Base-by-base conservation (phyloP, 768 basidiomycete genomes). In the Phaffia australis region DNA sequence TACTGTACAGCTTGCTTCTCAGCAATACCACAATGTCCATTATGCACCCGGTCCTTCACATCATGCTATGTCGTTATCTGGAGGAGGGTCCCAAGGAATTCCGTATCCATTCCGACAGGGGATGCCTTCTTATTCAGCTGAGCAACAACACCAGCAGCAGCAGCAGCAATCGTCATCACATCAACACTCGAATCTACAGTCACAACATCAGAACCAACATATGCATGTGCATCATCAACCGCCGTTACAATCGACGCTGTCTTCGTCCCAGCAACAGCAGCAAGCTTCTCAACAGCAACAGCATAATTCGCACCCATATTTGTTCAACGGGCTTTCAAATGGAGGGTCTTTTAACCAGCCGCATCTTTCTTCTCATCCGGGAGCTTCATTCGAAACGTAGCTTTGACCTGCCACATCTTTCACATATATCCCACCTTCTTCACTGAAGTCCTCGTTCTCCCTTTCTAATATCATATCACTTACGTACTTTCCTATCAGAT, bases 211-310 rank as follows among this genome's bases (percentile, higher is more conserved):
- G 56, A 19, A 57, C 14, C 56, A 57, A 18, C 56, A n/a, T 21
- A 25, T 29, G n/a, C 56, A 57, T 21, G 27, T 29, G 27, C 56
- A 57, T 29, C 23, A 57, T 29, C 60, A 62, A 35, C 60, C 30
- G 16, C 9, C 60, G 47, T 6, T 51, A 25, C n/a, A 50, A 63
- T 19, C 62, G 27, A 23, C 55, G 32, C 63, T 56, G 23, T 59
- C 60, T 57, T 59, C 59, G 50, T 50, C 35, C 29, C 64, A 51
- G 8, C 57, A 59, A 16, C 64, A 50, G 18, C 52, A 23, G 23
- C 60, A 52, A 14, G 48, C 66, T n/a, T 48, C 52, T 11, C 66
- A 54, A 19, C 42, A 55, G 23, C 60, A 56, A 6, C 15, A 47
- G 2, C 54, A 61, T 14, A 60, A 60, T 15, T 60, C 51, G 27